These are phyloP conservation scores for Ampelocalamus luodianensis DNA, from an alignment of 176 grass and related monocot species.

Conservation along the genomic window DNA sequence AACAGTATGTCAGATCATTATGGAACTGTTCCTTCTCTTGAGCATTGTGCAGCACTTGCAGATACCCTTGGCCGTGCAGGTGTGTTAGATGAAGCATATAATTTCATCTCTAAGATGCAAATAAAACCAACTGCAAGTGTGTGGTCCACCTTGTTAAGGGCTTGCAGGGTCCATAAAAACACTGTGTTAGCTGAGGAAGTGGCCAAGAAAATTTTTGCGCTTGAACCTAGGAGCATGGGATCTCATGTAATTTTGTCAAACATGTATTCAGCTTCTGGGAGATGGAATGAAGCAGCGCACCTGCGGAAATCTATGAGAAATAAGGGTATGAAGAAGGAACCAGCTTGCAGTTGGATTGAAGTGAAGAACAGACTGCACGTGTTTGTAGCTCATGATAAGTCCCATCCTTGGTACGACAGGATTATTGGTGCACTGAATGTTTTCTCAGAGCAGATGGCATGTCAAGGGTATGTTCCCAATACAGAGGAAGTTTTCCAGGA, in stretches of 20 bases:
- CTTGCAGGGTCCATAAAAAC: conserved; percentile 73
- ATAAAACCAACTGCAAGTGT: conserved; percentile 75
- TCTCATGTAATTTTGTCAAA: conserved; percentile 75
- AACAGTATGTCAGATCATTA: conserved; percentile 61
- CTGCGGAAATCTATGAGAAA: conserved; percentile 63
- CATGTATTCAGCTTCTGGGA: conserved; percentile 67
- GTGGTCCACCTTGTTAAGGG: conserved; percentile 71
- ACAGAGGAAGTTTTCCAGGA: conserved; percentile 75
- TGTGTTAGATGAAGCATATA: conserved; percentile 68
- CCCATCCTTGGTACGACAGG: conserved; percentile 67
- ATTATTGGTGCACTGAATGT: conserved; percentile 60
- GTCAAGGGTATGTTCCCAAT: conserved; percentile 65
- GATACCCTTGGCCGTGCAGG: conserved; percentile 69
- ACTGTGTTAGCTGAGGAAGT: conserved; percentile 62
- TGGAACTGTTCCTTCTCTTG: conserved; percentile 61
- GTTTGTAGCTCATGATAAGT: conserved; percentile 71
- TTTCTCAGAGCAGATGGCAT: conserved; percentile 65
- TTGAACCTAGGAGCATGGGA: conserved; percentile 65
- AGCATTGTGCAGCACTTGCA: conserved; percentile 64
- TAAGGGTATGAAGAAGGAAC: conserved; percentile 71
- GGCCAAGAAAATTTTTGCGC: conserved; percentile 60
- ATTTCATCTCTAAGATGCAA: conserved; percentile 70
- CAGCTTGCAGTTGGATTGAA: conserved; percentile 85
- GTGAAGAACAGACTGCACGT: conserved; percentile 62
- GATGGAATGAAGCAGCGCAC: conserved; percentile 69